Base-by-base conservation (phyloP, 768 basidiomycete species). In the Sporobolomyces roseus region DNA sequence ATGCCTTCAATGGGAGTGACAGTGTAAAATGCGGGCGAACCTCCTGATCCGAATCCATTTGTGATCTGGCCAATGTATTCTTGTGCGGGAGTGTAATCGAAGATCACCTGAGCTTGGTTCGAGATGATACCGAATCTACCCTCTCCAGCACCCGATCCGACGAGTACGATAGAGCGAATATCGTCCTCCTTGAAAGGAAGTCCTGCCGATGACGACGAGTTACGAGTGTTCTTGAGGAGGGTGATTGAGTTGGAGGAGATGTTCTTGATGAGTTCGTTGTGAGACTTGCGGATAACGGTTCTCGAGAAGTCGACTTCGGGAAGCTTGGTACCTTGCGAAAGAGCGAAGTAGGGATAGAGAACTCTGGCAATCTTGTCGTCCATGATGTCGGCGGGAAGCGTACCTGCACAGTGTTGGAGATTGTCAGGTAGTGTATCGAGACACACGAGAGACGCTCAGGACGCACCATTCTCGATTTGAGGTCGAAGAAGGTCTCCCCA, bases 1-100 rank as follows among this genome's bases (percentile, higher is more conserved):
- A 81, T 74, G 14, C 74, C 80, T 29, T 76, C 63, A 54, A 78
- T 76, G 1, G 80, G 80, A n/a, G 68, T 58, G n/a, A 77, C 70
- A 13, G 73, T 67, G 74, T 77, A 79, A 5, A 76, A 55, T 0
- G 76, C 60, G 2, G 74, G 67, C 25, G 78, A 68, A 27, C 63
- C 62, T 21, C 79, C 80, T 8, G 74, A 75, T 41, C 80, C 80
- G 46, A 78, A 78, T 19, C 79, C 79, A 46, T 54, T 32, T 1
- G 52, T 32, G n/a, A 49, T 16, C n/a, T 41, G 25, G 2, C 61
- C 60, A 9, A 32, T 1, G 27, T 43, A 49, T 19, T 21, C 1
- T 16, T 17, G 14, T 0, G 0, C 2, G 10, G 63, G 38, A 0
- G 58, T 36, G 52, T 54, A 46, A 33, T 12, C 48, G 21, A 61